phyloP scores from a whole-genome alignment of 2,329 filamentous ascomycete species.

The Colletotrichum eremochloae region DNA sequence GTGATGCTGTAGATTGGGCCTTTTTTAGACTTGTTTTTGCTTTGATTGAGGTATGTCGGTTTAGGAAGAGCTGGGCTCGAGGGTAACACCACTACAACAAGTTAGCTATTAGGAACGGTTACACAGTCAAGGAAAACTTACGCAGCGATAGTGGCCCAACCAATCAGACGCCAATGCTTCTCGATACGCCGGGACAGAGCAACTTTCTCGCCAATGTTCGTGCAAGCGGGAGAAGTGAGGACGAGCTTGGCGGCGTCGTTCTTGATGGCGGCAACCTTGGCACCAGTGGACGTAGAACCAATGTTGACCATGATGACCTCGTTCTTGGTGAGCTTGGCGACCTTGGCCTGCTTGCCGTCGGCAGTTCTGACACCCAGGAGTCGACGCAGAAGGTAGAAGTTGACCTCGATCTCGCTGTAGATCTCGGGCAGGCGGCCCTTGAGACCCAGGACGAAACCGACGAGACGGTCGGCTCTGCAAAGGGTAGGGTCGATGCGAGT shows the following conservation, averaged over 20 bases:
- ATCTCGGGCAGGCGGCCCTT: conserved; percentile 95
- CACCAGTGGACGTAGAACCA: conserved; percentile 95
- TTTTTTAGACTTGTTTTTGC: conserved; percentile 33
- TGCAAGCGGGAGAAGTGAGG: conserved; percentile 94
- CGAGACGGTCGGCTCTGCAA: conserved; percentile 98
- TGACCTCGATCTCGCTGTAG: conserved; percentile 98
- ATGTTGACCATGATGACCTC: conserved; percentile 99
- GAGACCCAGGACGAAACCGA: conserved; percentile 96
- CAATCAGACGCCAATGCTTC: conserved; percentile 98
- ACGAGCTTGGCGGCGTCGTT: conserved; percentile 96
- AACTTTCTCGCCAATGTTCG: conserved; percentile 98
- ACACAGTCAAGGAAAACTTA: conserved; percentile 55
- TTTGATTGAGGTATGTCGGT: conserved; percentile 13
- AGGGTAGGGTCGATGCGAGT: conserved; percentile 97
- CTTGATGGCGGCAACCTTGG: conserved; percentile 97
- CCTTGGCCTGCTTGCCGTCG: conserved; percentile 99
- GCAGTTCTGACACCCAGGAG: conserved; percentile 97
- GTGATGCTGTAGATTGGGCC: conserved; percentile 39
- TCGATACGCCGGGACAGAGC: conserved; percentile 96
- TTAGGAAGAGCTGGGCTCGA: conserved; percentile 65
- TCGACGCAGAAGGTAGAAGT: conserved; percentile 97
- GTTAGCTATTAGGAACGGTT: conserved; percentile 43
- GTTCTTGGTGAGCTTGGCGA: conserved; percentile 97
- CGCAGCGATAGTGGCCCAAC: conserved; percentile 86
- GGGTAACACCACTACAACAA: conserved; percentile 63